Evolutionary conservation across 305 asterid species (phyloP), one percentile per base, ranked within the genome.

Genomic region (Fraxinus floribunda): DNA sequence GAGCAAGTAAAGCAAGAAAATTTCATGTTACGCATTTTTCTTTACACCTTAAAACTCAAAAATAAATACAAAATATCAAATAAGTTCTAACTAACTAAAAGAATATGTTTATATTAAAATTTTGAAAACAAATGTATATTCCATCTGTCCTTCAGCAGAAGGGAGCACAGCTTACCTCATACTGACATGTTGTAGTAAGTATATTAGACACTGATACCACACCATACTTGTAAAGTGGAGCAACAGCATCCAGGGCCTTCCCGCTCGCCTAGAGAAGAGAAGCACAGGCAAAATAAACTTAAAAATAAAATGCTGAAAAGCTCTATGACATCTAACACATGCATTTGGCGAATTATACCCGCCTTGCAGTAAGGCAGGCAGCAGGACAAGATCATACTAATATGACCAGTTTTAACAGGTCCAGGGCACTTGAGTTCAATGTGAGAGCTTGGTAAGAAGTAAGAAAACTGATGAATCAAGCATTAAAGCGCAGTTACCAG

Each of bases 161-260:
- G 79, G 44, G 74, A 79, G 76, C 36, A 82, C 68, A 75, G 30
- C 83, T 86, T 79, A 94, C 99, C 98, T 96, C 99, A 85, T 96
- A 96, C 85, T 96, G 99, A 79, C 99, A 96, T 76, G 98, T 93
- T 26, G 99, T 96, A 62, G 98, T 94, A 38, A 94, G 97, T 85
- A 96, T 93, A 89, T 96, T 96, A 77, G 99, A 92, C 81, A 96
- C 91, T 29, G 98, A 96, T 79, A 96, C 52, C 52, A 89, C 86
- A 86, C 92, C 84, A 81, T 94, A 94, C 81, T 92, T 93, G 88
- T 96, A 89, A 68, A 96, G 84, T 30, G 99, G 99, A 90, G 98
- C 98, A 81, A 96, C 97, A 66, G 98, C 98, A 52, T 96, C 98
- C 82, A 94, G 79, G 75, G 88, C 91, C 88, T 90, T 94, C 84